These are phyloP conservation scores for Fabrea salina DNA, from an alignment of 169 alveolate species.

Conservation along the genomic window DNA sequence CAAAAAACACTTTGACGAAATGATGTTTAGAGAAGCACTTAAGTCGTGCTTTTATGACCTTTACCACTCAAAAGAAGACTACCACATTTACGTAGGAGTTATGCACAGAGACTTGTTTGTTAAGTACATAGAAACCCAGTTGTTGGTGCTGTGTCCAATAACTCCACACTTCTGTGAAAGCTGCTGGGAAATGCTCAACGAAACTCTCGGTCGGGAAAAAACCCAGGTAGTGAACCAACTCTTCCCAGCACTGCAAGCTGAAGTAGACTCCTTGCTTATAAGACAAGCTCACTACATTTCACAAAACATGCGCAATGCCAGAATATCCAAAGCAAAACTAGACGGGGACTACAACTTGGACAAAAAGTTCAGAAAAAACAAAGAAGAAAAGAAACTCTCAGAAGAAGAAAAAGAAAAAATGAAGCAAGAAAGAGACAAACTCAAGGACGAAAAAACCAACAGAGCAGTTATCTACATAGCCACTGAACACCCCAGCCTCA, in stretches of 20 bases:
- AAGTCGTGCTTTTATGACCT: slow-evolving; percentile 73
- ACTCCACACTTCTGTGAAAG: slow-evolving; percentile 79
- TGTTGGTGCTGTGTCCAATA: slow-evolving; percentile 67
- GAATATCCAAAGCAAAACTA: slow-evolving; percentile 55
- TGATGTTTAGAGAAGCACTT: slow-evolving; percentile 73
- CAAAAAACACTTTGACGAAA: slow-evolving; percentile 62
- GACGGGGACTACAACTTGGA: slow-evolving; percentile 26
- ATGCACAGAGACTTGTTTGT: slow-evolving; percentile 59
- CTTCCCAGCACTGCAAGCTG: slow-evolving; percentile 55
- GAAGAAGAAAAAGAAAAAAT: slow-evolving; percentile 53
- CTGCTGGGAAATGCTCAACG: slow-evolving; percentile 49
- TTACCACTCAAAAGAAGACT: slow-evolving; percentile 67
- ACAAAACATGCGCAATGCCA: slow-evolving; percentile 49
- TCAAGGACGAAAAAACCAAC: slow-evolving; percentile 27
- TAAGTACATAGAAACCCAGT: slow-evolving; percentile 56
- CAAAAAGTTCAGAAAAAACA: slow-evolving; percentile 33
- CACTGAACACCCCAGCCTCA: background rate
- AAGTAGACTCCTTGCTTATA: slow-evolving; percentile 44
- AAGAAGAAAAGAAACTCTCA: slow-evolving; percentile 53
- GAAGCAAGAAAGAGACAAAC: slow-evolving; percentile 49
- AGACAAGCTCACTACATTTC: slow-evolving; percentile 57
- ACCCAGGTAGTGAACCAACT: slow-evolving; percentile 39
- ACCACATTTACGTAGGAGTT: slow-evolving; percentile 50
- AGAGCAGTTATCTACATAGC: slow-evolving; percentile 19
- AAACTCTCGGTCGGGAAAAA: slow-evolving; percentile 41